Evolutionary conservation across 352 stramenopile genomes (phyloP).

Genomic region (Elongisporangium undulatum): DNA sequence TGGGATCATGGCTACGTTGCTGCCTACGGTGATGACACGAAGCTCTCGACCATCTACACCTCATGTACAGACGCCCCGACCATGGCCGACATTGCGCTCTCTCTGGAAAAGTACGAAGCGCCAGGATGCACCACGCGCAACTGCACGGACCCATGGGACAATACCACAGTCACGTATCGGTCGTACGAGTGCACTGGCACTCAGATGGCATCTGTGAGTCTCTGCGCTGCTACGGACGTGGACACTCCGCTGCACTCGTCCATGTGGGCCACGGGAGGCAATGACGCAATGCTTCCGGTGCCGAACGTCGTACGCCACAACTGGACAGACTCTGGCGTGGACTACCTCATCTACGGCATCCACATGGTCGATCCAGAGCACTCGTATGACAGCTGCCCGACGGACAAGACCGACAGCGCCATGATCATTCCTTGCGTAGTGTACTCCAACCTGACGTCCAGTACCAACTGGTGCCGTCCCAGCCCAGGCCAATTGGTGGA

Average conservation of each 20-base stretch:
- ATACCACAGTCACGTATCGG: constrained; percentile 1
- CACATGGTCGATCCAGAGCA: constrained; percentile 9
- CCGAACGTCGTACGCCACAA: constrained; percentile 7
- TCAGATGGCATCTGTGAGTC: constrained; percentile 12
- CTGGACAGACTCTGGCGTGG: constrained; percentile 6
- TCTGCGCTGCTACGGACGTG: constrained; percentile 15
- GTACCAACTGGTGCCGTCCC: no score
- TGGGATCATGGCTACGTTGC: constrained; percentile 41
- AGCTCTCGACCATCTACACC: neutral
- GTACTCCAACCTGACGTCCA: no score
- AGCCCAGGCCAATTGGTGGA: neutral
- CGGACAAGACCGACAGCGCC: neutral
- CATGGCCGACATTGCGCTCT: constrained; percentile 30
- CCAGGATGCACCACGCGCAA: constrained; percentile 13
- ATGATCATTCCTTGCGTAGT: neutral
- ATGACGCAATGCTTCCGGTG: constrained; percentile 8
- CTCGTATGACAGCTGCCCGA: neutral
- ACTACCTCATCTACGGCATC: constrained; percentile 14
- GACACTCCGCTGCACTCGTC: constrained; percentile 8
- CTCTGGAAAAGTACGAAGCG: constrained; percentile 8
- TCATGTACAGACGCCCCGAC: neutral
- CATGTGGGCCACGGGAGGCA: constrained; percentile 25
- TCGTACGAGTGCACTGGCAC: constrained; percentile 22
- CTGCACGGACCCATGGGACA: constrained; percentile 8
- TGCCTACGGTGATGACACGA: constrained; percentile 7